Evolutionary conservation across 371 early-diverging fungal species (phyloP).

Genomic region (Nematocida ausubeli): DNA sequence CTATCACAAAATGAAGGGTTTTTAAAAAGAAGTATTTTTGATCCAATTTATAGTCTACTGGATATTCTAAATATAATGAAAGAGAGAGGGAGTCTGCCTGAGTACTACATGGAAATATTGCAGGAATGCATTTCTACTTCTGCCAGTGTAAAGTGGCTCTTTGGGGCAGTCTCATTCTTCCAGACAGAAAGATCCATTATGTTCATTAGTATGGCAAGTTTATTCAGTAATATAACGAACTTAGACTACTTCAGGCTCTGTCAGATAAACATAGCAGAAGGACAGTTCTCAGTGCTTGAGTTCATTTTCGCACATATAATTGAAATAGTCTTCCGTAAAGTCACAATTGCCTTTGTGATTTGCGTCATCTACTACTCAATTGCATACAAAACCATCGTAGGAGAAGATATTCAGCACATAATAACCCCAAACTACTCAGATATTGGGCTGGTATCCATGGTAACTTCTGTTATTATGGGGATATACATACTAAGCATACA

Average conservation of each 20-base stretch:
- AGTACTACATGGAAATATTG: not conserved
- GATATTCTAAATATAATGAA: not conserved
- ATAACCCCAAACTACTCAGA: not conserved
- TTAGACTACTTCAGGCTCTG: slow-evolving; percentile 21
- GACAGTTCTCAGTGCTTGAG: slow-evolving; percentile 34
- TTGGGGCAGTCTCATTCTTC: not conserved
- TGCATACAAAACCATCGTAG: not conserved
- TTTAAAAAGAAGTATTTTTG: not conserved
- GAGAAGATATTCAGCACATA: not conserved
- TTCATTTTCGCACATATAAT: slow-evolving; percentile 5
- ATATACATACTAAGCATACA: not conserved
- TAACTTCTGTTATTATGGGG: not conserved
- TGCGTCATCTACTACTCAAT: not conserved
- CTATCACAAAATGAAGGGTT: not conserved
- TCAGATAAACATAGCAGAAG: slow-evolving; percentile 30
- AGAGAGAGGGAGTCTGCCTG: not conserved
- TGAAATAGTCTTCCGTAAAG: slow-evolving; percentile 1
- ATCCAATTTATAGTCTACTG: slow-evolving; percentile 8
- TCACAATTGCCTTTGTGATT: slow-evolving; percentile 2
- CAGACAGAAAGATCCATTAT: slow-evolving; percentile 1
- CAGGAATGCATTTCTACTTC: not conserved
- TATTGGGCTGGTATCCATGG: not conserved
- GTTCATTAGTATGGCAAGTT: slow-evolving; percentile 1
- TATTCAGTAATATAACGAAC: not conserved
- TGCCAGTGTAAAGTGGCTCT: not conserved